Percentiles rank a stretch among this genome's conserved stretches.
Conservation (phyloP, 2,329 filamentous ascomycete species). For the Tolypocladium tropicale region DNA sequence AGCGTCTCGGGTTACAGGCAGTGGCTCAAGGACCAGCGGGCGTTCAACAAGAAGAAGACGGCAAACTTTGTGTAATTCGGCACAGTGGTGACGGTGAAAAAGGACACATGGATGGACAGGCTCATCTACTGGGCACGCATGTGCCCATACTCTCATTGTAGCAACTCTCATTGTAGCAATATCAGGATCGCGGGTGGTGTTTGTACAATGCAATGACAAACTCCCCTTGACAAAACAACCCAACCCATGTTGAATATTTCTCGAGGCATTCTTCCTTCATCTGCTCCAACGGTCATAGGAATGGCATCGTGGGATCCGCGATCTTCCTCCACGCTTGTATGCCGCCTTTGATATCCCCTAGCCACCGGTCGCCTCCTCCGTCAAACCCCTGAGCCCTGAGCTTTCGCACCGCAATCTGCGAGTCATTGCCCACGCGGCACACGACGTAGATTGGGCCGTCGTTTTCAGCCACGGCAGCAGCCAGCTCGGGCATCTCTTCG, state of each 20-base stretch:
- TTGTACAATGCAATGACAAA: conserved; percentile 14
- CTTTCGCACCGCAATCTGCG: conserved; percentile 56
- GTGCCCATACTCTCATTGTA: conserved; percentile 4
- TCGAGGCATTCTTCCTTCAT: no score
- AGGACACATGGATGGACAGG: not conserved
- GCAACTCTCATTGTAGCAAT: conserved; percentile 6
- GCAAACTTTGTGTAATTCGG: conserved; percentile 44
- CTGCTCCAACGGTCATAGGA: conserved; percentile 25
- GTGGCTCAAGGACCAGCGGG: conserved; percentile 96
- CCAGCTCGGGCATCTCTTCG: conserved; percentile 9
- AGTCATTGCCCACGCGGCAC: conserved; percentile 70
- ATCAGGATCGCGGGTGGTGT: conserved; percentile 4
- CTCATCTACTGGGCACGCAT: conserved; percentile 3
- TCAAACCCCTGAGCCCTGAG: conserved; percentile 52
- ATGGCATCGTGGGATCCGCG: conserved; percentile 50
- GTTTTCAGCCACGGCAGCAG: not conserved
- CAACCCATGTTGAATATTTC: not conserved
- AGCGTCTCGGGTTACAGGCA: conserved; percentile 84
- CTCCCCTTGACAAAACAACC: conserved; percentile 15
- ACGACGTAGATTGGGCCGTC: conserved; percentile 57
- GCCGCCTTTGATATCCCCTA: conserved; percentile 64
- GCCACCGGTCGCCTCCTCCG: conserved; percentile 40
- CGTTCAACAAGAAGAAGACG: conserved; percentile 92
- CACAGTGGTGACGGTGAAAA: conserved; percentile 2
- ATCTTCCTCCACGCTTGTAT: conserved; percentile 61